Base-by-base conservation (phyloP, 352 stramenopile species). In the Sclerospora graminicola region DNA sequence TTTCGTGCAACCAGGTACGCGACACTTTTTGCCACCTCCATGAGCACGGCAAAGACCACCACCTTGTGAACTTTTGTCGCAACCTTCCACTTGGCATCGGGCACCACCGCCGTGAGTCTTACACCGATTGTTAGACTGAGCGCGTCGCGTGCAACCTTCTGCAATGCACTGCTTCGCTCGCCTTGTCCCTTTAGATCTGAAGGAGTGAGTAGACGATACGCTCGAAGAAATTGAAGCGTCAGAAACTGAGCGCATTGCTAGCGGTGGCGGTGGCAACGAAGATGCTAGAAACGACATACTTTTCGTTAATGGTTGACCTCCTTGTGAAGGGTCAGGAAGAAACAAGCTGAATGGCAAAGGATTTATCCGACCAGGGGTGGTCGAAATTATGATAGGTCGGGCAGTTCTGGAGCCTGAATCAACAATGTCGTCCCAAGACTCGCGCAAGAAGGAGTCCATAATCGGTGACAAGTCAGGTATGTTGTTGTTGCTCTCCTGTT, bases 81-180 rank as follows among this genome's bases (percentile, higher is more conserved):
- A 90, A 7, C 66, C 71, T 9, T 57, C 34, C 19, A 82, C 63
- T 45, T 83, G 72, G 58, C 79, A 90, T 28, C 79, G 69, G 7
- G 76, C 79, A 21, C 79, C 79, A 11, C 79, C 79, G 31, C 79
- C 73, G 41, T 90, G 79, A 8, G 69, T 85, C 57, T 90, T 90
- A 57, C 79, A 90, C 3, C 70, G 68, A 47, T 86, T 84, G 52
- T 87, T 88, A 9, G 75, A 86, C 47, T 90, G 79, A 5, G 71
- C 79, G 7, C 75, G 60, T 1, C 71, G 73, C 0, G 55, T 64
- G 33, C 78, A 90, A 5, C 69, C 66, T 34, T 81, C 69, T 5
- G 61, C 44, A 11, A 84, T 45, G 39, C 77, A 89, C 40, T 85
- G 74, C 44, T 87, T 89, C 13, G 74, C 72, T 47, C 69, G 60